Percentiles rank a stretch among this genome's conserved stretches.
Evolutionary conservation across 1,284 basidiomycete species (phyloP).

Genomic region (Exobasidium rhododendri): DNA sequence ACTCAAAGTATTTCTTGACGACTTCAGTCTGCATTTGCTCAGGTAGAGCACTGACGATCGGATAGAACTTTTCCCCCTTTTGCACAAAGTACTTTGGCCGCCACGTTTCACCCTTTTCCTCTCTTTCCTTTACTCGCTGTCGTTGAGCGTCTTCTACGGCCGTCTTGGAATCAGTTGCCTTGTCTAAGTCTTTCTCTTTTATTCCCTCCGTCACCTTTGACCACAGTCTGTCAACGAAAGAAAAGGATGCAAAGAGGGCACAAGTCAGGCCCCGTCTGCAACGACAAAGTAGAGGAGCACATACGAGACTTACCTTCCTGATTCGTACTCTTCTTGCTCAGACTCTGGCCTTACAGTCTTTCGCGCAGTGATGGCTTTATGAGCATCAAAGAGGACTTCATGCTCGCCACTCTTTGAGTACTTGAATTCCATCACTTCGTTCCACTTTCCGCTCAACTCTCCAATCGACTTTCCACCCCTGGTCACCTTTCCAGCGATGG

Average conservation of each 20-base stretch:
- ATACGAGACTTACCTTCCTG: conserved; percentile 56
- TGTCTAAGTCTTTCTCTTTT: conserved; percentile 81
- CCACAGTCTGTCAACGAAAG: conserved; percentile 65
- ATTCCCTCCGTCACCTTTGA: conserved; percentile 81
- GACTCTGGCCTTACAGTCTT: conserved; percentile 80
- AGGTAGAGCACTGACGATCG: conserved; percentile 33
- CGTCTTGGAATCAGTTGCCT: conserved; percentile 84
- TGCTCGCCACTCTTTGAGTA: conserved; percentile 68
- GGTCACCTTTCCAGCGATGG: conserved; percentile 77
- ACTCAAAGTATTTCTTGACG: conserved; percentile 12
- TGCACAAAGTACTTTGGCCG: conserved; percentile 77
- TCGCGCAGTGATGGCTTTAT: conserved; percentile 67
- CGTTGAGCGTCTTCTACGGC: conserved; percentile 89
- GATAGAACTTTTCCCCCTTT: conserved; percentile 57
- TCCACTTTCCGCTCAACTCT: conserved; percentile 88
- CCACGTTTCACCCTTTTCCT: conserved; percentile 69
- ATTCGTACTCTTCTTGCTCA: conserved; percentile 87
- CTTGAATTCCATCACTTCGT: conserved; percentile 82
- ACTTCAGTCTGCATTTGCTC: conserved; percentile 15
- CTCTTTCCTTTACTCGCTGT: conserved; percentile 71
- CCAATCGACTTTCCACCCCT: conserved; percentile 69
- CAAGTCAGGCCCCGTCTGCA: not conserved
- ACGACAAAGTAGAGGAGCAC: not conserved
- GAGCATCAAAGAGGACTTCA: conserved; percentile 78
- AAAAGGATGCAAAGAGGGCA: not conserved